These are phyloP conservation scores for Asclepias syriaca DNA, from an alignment of 257 asterid genomes.

Conservation along the genomic window DNA sequence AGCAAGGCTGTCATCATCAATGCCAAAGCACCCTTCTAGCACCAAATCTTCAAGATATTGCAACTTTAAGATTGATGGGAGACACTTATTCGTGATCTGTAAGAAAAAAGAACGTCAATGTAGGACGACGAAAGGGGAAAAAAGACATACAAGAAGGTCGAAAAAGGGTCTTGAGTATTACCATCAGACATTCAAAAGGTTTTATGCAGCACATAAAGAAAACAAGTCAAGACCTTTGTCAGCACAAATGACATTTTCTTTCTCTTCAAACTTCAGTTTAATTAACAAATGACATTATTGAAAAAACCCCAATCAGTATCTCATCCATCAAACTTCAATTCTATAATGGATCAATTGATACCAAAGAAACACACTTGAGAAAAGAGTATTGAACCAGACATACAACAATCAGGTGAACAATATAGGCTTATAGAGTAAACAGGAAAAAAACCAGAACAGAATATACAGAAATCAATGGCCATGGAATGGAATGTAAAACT, in stretches of 20 bases:
- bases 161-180: background rate
- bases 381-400: background rate
- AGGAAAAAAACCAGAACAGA: background rate
- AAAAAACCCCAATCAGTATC: background rate
- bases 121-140: background rate
- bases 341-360: background rate
- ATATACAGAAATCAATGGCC: background rate
- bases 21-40: conserved; percentile 80
- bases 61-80: conserved; percentile 58
- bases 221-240: background rate
- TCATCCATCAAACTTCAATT: background rate
- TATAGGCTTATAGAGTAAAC: background rate
- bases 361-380: background rate
- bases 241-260: background rate
- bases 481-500: background rate
- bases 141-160: background rate
- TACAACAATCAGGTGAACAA: background rate
- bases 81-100: conserved; percentile 70
- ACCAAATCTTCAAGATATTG: conserved; percentile 66
- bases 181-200: background rate
- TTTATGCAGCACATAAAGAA: background rate
- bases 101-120: conserved; percentile 1
- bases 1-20: conserved; percentile 69
- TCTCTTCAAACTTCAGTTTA: background rate
- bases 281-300: background rate